A percentile compares a stretch with the other conserved stretches of the same genome.
Evolutionary conservation across 169 alveolate species (phyloP).

Genomic region (Eimeria necatrix): DNA sequence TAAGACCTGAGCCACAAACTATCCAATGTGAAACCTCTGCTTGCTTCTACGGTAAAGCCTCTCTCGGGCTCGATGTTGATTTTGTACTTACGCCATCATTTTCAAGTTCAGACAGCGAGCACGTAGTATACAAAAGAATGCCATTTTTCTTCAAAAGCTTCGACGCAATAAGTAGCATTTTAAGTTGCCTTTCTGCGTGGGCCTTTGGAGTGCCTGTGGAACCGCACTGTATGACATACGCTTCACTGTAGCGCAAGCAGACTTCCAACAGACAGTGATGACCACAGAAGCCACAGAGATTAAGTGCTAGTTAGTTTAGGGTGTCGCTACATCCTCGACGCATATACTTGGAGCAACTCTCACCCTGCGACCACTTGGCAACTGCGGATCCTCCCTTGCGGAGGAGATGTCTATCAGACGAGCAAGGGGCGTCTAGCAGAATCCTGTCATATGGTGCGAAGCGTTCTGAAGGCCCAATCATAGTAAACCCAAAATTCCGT

Average conservation of each 20-base stretch:
- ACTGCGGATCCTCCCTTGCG: constrained; percentile 64
- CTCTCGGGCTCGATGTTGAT: too few species aligned
- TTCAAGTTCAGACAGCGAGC: constrained; percentile 83
- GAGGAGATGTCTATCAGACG: constrained; percentile 86
- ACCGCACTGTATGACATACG: not conserved
- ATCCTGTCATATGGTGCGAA: constrained; percentile 81
- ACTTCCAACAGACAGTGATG: too few species aligned
- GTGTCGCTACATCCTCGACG: not conserved
- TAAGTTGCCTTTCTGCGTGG: constrained; percentile 82
- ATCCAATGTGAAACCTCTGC: too few species aligned
- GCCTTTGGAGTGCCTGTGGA: constrained; percentile 80
- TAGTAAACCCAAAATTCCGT: too few species aligned
- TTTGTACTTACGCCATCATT: constrained; percentile 79
- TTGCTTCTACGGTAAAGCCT: too few species aligned
- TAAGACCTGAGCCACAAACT: too few species aligned
- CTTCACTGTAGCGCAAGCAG: not conserved
- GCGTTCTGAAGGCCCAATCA: constrained; percentile 58
- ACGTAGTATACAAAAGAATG: constrained; percentile 83
- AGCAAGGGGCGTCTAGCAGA: constrained; percentile 86
- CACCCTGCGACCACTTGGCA: constrained; percentile 76
- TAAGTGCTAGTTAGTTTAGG: not conserved
- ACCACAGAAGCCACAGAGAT: not conserved
- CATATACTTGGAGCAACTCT: not conserved
- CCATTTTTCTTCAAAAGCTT: constrained; percentile 80
- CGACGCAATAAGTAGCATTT: constrained; percentile 76